Conservation (phyloP, 2,329 filamentous ascomycete genomes). For the Aspergillus thermomutatus region DNA sequence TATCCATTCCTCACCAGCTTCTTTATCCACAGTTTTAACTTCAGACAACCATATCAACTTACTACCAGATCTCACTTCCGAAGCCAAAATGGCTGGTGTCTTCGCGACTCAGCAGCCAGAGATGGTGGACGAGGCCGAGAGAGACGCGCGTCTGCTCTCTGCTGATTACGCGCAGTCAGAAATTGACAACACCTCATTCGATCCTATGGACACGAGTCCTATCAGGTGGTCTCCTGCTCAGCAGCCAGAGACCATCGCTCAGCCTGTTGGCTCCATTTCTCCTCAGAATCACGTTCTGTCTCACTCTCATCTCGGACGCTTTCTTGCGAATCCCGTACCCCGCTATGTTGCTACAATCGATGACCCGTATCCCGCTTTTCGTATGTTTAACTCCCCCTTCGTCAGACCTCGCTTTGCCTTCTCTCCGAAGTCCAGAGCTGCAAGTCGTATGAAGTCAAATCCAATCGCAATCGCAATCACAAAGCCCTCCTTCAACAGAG, state of each 20-base stretch:
- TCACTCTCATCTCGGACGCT: background rate
- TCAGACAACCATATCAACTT: background rate
- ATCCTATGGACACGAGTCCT: slow-evolving; percentile 18
- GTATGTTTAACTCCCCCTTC: slow-evolving; percentile 2
- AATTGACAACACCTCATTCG: background rate
- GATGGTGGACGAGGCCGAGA: slow-evolving; percentile 11
- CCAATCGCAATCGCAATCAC: background rate
- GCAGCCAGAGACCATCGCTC: background rate
- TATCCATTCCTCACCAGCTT: background rate
- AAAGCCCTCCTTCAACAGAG: background rate
- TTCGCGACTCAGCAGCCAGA: slow-evolving; percentile 4
- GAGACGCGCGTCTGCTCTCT: slow-evolving; percentile 9
- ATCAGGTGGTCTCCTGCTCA: background rate
- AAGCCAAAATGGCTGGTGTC: slow-evolving; percentile 11
- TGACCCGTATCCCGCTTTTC: background rate
- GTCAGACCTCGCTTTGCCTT: slow-evolving; percentile 7
- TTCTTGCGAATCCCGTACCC: background rate
- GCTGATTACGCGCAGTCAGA: background rate
- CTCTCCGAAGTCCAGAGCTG: slow-evolving; percentile 5
- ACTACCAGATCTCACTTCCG: background rate
- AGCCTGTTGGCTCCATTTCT: background rate
- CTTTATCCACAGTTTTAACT: background rate
- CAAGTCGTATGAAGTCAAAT: background rate
- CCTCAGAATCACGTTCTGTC: background rate
- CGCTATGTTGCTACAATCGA: background rate